Percentiles rank a stretch among this genome's conserved stretches.
Conservation (phyloP, 495 filamentous ascomycete genomes). For the Lophium mytilinum region DNA sequence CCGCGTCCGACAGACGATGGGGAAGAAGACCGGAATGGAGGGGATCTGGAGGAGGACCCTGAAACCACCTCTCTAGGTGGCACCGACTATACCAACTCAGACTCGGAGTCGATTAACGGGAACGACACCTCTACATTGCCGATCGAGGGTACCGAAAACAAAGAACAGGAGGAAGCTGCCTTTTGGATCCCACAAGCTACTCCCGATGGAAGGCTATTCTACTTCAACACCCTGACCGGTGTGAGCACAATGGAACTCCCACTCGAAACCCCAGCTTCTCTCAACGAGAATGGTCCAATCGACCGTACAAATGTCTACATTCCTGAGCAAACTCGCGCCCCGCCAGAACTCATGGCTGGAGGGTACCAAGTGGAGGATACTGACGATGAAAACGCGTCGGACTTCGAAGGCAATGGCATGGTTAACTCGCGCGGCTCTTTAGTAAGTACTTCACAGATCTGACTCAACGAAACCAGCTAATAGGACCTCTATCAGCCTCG, state of each 20-base stretch:
- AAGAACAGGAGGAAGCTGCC: slow-evolving; percentile 77
- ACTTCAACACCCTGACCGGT: slow-evolving; percentile 94
- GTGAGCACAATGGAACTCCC: slow-evolving; percentile 90
- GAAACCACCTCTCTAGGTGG: slow-evolving; percentile 41
- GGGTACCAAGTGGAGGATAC: slow-evolving; percentile 54
- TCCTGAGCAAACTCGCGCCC: slow-evolving; percentile 83
- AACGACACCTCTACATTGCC: slow-evolving; percentile 50
- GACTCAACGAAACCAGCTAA: not conserved
- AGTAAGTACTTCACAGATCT: slow-evolving; percentile 35
- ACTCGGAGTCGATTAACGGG: slow-evolving; percentile 44
- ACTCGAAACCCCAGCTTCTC: slow-evolving; percentile 75
- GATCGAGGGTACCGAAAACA: slow-evolving; percentile 57
- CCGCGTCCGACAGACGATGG: slow-evolving; percentile 48
- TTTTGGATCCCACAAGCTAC: slow-evolving; percentile 99
- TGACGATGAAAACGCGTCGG: slow-evolving; percentile 83
- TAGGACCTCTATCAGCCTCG: slow-evolving; percentile 4
- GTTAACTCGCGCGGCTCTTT: slow-evolving; percentile 51
- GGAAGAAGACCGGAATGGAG: slow-evolving; percentile 30
- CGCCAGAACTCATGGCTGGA: slow-evolving; percentile 83
- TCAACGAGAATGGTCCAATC: slow-evolving; percentile 73
- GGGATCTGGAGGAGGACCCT: slow-evolving; percentile 41
- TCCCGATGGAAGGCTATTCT: slow-evolving; percentile 86
- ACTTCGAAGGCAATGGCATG: slow-evolving; percentile 59
- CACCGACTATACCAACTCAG: slow-evolving; percentile 52
- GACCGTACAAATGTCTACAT: slow-evolving; percentile 82